Evolutionary conservation across 2,329 filamentous ascomycete genomes (phyloP).

Genomic region (Cryphonectria japonica): DNA sequence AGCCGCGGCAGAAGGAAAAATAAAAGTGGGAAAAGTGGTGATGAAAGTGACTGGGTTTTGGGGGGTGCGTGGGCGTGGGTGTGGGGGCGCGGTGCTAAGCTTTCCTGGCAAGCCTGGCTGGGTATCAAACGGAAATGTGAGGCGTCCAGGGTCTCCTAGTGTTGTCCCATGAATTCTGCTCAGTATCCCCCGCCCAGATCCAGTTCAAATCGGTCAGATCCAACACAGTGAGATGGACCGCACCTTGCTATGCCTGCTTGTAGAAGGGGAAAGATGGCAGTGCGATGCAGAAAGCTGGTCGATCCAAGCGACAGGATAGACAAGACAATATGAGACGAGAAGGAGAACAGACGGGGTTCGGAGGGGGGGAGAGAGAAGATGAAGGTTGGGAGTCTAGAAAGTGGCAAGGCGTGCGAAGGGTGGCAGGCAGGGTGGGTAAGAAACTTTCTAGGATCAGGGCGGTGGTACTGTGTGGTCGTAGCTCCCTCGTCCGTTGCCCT

Average conservation of each 20-base stretch:
- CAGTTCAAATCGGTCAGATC: neutral
- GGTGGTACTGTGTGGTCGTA: neutral
- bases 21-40: slow-evolving; percentile 30
- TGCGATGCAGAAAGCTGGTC: neutral
- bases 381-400: neutral
- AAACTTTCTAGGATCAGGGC: neutral
- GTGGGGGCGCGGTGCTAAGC: neutral
- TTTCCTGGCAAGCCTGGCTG: neutral
- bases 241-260: neutral
- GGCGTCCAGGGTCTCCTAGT: neutral
- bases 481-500: neutral
- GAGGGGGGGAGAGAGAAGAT: neutral
- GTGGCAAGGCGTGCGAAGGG: neutral
- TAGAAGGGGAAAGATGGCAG: neutral
- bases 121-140: neutral
- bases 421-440: neutral
- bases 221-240: neutral
- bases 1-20: slow-evolving; percentile 28
- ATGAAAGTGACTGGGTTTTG: slow-evolving; percentile 1
- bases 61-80: neutral
- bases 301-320: neutral
- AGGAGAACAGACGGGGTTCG: neutral
- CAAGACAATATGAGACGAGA: neutral
- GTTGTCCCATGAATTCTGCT: neutral
- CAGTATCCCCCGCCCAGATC: neutral